These are phyloP conservation scores for Penicillium goetzii DNA, from an alignment of 495 filamentous ascomycete genomes.

Conservation along the genomic window DNA sequence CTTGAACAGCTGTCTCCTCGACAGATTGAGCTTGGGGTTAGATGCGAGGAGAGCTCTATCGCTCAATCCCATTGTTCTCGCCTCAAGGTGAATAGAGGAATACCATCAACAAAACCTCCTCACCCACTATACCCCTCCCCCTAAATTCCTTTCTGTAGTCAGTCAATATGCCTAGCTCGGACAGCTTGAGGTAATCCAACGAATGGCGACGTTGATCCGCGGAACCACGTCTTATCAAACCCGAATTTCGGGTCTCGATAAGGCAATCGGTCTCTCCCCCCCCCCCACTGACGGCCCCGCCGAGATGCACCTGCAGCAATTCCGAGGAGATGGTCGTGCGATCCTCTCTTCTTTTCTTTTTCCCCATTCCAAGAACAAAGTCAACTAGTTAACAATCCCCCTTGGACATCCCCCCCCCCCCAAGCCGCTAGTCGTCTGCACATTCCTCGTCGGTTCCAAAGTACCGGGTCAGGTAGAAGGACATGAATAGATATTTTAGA, in stretches of 20 bases:
- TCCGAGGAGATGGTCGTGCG: constrained; percentile 11
- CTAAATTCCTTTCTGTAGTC: not conserved
- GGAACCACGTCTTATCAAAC: constrained; percentile 6
- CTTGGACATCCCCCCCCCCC: not conserved
- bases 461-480: not conserved
- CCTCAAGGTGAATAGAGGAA: not conserved
- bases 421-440: constrained; percentile 3
- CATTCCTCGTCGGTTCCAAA: not conserved
- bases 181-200: not conserved
- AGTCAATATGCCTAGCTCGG: not conserved
- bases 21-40: not conserved
- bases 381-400: constrained; percentile 2
- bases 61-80: not conserved
- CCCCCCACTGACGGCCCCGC: not conserved
- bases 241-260: not conserved
- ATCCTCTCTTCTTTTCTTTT: constrained; percentile 3
- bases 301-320: constrained; percentile 5
- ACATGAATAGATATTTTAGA: constrained; percentile 2
- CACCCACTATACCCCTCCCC: not conserved
- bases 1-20: not conserved
- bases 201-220: constrained; percentile 2
- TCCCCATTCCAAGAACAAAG: not conserved
- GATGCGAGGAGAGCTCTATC: not conserved
- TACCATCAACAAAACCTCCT: not conserved
- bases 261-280: constrained; percentile 4